phyloP scores from a whole-genome alignment of 2,329 filamentous ascomycete species.

The Xylaria hypoxylon region DNA sequence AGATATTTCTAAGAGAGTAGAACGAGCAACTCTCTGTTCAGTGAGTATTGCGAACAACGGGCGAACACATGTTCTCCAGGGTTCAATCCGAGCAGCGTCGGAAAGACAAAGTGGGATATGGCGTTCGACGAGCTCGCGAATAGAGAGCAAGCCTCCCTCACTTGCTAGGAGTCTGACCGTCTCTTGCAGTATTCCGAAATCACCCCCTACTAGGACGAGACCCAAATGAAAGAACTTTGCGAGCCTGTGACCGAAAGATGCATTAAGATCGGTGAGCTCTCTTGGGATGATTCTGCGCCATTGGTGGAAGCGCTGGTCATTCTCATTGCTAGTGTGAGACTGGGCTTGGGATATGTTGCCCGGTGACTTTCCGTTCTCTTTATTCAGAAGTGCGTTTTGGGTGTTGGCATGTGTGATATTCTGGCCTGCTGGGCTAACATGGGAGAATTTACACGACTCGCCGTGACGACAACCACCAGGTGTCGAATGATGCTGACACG shows the following conservation, averaged over 20 bases:
- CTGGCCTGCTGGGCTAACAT: not conserved
- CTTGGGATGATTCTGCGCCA: slow-evolving; percentile 17
- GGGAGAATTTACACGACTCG: slow-evolving; percentile 2
- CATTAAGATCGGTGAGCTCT: not conserved
- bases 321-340: not conserved
- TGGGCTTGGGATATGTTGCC: no score
- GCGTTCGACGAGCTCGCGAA: no score
- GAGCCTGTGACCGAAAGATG: slow-evolving; percentile 16
- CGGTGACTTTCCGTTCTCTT: not conserved
- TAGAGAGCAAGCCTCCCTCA: slow-evolving; percentile 26
- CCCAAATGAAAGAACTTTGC: slow-evolving; percentile 33
- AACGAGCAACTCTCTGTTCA: slow-evolving; percentile 33
- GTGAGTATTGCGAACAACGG: slow-evolving; percentile 37
- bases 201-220: slow-evolving; percentile 29
- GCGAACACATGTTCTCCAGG: slow-evolving; percentile 32
- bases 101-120: slow-evolving; percentile 23
- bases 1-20: slow-evolving; percentile 33
- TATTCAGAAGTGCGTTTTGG: not conserved
- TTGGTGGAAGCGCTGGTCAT: slow-evolving; percentile 6
- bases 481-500: no score
- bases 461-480: no score
- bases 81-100: slow-evolving; percentile 12
- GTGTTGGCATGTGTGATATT: not conserved
- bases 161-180: slow-evolving; percentile 31
- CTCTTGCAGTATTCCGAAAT: slow-evolving; percentile 29